Evolutionary conservation across 2,329 filamentous ascomycete genomes (phyloP).

Genomic region (Xylaria sp.): DNA sequence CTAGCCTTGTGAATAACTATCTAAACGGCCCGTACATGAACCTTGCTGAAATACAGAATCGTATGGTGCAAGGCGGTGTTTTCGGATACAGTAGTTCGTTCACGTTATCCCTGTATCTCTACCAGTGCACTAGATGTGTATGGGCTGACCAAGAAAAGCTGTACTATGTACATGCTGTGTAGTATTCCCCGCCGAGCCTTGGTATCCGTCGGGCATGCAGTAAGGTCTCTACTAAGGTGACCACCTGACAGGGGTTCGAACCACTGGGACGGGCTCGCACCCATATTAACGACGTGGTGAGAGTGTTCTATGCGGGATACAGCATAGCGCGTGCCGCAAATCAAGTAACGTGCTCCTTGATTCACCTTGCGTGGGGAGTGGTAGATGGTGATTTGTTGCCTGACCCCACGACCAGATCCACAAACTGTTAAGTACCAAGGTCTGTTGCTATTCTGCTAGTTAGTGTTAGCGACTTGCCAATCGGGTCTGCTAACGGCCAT

Average conservation of each 20-base stretch:
- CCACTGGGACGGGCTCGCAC: slow-evolving; percentile 4
- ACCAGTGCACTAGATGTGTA: neutral
- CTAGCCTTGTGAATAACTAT: slow-evolving; percentile 4
- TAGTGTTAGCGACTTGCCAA: neutral
- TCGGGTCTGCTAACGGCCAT: neutral
- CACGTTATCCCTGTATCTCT: neutral
- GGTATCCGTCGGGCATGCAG: neutral
- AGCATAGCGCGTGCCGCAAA: too few species aligned
- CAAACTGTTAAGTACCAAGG: neutral
- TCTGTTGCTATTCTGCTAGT: neutral
- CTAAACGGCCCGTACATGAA: neutral
- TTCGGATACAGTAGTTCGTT: slow-evolving; percentile 4
- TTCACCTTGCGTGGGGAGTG: neutral
- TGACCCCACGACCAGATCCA: neutral
- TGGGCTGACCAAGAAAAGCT: slow-evolving; percentile 8
- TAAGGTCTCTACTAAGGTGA: neutral
- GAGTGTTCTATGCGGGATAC: too few species aligned
- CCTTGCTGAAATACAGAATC: neutral
- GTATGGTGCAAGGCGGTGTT: neutral
- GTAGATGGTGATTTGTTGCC: neutral
- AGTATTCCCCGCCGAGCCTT: neutral
- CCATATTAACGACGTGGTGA: neutral
- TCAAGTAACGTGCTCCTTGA: neutral
- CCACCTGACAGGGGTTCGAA: neutral
- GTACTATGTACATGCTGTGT: too few species aligned